These are phyloP conservation scores for Geoglossum cookeanum DNA, from an alignment of 2,329 filamentous ascomycete species.

Conservation along the genomic window DNA sequence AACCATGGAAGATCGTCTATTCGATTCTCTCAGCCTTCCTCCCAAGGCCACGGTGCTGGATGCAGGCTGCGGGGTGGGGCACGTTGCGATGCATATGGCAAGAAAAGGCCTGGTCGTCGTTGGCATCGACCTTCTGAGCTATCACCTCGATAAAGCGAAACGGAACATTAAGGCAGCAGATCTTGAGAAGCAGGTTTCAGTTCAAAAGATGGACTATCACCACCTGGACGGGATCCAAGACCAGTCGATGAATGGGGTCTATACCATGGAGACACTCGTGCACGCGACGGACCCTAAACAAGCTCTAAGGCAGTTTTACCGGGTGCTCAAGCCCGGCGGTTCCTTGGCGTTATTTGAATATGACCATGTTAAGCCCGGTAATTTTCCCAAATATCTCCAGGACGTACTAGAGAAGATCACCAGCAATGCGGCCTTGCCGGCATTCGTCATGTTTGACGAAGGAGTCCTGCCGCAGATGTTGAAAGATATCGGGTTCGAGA, in stretches of 20 bases:
- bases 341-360: conserved; percentile 28
- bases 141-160: conserved; percentile 27
- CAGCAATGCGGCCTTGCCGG: conserved; percentile 27
- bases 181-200: conserved; percentile 20
- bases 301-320: conserved; percentile 28
- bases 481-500: conserved; percentile 24
- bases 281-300: conserved; percentile 29
- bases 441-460: conserved; percentile 21
- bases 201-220: conserved; percentile 31
- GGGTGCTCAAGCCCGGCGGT: conserved; percentile 29
- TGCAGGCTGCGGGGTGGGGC: conserved; percentile 31
- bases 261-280: conserved; percentile 37
- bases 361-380: conserved; percentile 19
- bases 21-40: conserved; percentile 20
- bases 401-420: conserved; percentile 22
- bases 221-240: conserved; percentile 24
- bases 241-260: conserved; percentile 29
- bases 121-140: conserved; percentile 30
- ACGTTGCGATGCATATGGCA: conserved; percentile 31
- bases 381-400: conserved; percentile 15
- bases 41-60: conserved; percentile 28
- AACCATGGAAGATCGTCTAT: conserved; percentile 31
- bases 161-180: conserved; percentile 21
- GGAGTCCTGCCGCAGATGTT: conserved; percentile 23
- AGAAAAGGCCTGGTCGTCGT: conserved; percentile 22